Evolutionary conservation across 2,329 filamentous ascomycete genomes (phyloP), one percentile per base, ranked within the genome.

Genomic region (Chaetothyriales sp.): DNA sequence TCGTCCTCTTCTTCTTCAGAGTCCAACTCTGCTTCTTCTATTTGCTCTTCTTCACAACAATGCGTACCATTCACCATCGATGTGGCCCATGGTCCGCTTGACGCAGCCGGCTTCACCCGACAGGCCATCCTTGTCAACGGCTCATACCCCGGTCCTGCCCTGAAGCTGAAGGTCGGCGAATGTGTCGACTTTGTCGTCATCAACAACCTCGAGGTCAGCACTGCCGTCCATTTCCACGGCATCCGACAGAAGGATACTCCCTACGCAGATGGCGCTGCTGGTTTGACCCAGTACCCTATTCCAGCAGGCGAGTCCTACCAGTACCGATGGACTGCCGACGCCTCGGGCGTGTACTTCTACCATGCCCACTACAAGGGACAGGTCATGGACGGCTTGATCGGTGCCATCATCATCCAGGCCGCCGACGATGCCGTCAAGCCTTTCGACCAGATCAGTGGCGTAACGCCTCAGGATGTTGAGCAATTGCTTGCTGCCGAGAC

Each of bases 221-320:
- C 74, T 10, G 83, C 81, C 39, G 71, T 89, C 4, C 85, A 90
- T 62, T 89, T 84, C 64, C 85, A 90, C 58, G 85, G 85, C 15
- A 73, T 90, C 55, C 86, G 79, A 61, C 83, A 87, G 62, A 85
- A 85, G 57, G 83, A 82, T 9, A 84, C 83, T 0, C 85, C 79
- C 52, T 73, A 74, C 51, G 85, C 86, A 80, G 84, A 90, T 60
- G 85, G 84, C 0, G 76, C 82, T 1, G 71, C 78, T 0, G 81
- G 77, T 36, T 73, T 85, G 4, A 81, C 77, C 0, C 83, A 85
- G 61, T 84, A 81, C 54, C 73, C 76, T 0, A 81, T 87, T 46
- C 72, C 77, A 0, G 79, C 83, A 0, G 78, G 78, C 1, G 67
- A 71, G 1, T 76, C 70, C 1, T 82, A 83, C 55, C 79, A 74